Base-by-base conservation (phyloP, 768 basidiomycete genomes). In the Amanita muscaria region DNA sequence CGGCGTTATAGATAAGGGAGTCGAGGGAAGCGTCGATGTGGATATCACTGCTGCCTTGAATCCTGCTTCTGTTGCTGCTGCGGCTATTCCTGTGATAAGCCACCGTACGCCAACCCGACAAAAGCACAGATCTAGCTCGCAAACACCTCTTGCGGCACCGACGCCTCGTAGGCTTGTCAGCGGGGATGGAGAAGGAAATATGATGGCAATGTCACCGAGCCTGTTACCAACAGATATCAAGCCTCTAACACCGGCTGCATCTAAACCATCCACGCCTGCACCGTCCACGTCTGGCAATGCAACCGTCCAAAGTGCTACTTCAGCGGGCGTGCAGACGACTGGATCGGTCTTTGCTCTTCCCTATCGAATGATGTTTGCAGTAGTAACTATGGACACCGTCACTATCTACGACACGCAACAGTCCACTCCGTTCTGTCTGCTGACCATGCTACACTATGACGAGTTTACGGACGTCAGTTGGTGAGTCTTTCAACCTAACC, bases 341-440 rank as follows among this genome's bases (percentile, higher is more conserved):
- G 76, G 74, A 12, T 83, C 88, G 11, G 70, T 96, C 2, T 97
- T 98, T 58, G 77, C 87, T 7, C 64, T 98, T 38, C 88, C 93
- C 2, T 97, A 98, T 62, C 74, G 96, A 40, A 87, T 97, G 83
- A 63, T 97, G 33, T 98, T 85, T 55, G 90, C 96, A 1, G 90
- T 98, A 12, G 85, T 91, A 39, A 96, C 94, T 16, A 96, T 92
- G 80, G 96, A 99, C 62, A 83, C 89, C 0, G 80, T 99, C 35
- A 76, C 87, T 21, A 83, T 99, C 42, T 92, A 99, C 58, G 96
- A 99, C 59, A 98, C 93, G 3, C 96, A 98, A 64, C 94, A 98
- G 66, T 76, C 88, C 1, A 79, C 83, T 2, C 96, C 96, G 0
- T 74, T 97, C 41, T 91, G 90, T 56, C 67, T 98, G 54, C 75